These are phyloP conservation scores for Macroventuria anomochaeta DNA, from an alignment of 2,329 filamentous ascomycete genomes.

Conservation along the genomic window DNA sequence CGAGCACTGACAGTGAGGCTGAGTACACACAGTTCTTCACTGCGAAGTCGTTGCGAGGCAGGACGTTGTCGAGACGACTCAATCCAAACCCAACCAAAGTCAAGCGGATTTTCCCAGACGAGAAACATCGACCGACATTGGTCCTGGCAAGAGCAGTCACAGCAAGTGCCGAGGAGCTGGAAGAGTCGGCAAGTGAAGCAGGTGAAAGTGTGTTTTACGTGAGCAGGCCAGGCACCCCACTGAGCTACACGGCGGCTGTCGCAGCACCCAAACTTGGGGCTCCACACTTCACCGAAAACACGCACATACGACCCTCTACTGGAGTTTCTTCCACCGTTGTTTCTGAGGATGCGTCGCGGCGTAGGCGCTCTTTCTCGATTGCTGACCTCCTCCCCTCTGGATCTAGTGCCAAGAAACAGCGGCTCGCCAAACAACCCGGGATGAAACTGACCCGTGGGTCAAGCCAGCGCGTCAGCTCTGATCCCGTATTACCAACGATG, in stretches of 20 bases:
- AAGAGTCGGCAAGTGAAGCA: conserved; percentile 47
- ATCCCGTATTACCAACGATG: conserved; percentile 47
- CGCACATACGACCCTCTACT: conserved; percentile 15
- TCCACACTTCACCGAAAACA: conserved; percentile 16
- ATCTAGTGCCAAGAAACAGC: conserved; percentile 49
- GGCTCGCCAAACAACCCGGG: conserved; percentile 25
- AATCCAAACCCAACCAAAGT: conserved; percentile 48
- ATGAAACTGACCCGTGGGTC: conserved; percentile 37
- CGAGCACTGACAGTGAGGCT: conserved; percentile 35
- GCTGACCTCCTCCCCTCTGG: conserved; percentile 52
- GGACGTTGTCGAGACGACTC: conserved; percentile 51
- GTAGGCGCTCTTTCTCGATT: conserved; percentile 60
- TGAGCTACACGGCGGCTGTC: conserved; percentile 41
- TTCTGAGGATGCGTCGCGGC: conserved; percentile 38
- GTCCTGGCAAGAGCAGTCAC: conserved; percentile 54
- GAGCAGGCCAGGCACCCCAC: conserved; percentile 49
- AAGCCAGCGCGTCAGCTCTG: conserved; percentile 44
- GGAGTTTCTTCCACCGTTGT: conserved; percentile 26
- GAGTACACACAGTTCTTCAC: conserved; percentile 50
- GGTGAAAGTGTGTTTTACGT: conserved; percentile 49
- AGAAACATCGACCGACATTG: conserved; percentile 56
- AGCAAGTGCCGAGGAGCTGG: conserved; percentile 42
- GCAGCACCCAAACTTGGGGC: conserved; percentile 31
- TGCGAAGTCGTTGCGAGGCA: conserved; percentile 43
- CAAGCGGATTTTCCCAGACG: conserved; percentile 54